These are phyloP conservation scores for Claviceps arundinis DNA, from an alignment of 2,329 filamentous ascomycete genomes.

Conservation along the genomic window DNA sequence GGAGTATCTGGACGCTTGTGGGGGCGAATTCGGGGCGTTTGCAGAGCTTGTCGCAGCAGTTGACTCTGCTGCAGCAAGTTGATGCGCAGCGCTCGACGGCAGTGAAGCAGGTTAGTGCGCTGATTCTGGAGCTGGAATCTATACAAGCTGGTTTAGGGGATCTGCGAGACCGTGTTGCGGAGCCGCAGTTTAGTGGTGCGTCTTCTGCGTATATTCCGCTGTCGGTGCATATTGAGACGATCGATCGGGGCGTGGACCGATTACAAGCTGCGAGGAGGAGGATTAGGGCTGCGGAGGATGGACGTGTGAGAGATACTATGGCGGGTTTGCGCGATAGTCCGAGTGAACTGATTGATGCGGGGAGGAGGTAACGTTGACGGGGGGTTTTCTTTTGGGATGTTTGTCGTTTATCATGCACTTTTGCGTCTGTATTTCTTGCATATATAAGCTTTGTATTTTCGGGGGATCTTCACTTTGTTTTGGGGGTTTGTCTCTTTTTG, in stretches of 20 bases:
- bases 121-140: conserved; percentile 59
- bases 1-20: conserved; percentile 59
- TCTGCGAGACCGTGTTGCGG: conserved; percentile 55
- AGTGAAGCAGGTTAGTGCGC: conserved; percentile 52
- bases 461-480: too few species aligned
- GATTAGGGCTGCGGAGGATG: conserved; percentile 44
- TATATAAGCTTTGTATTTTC: too few species aligned
- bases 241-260: conserved; percentile 58
- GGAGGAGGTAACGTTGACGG: not conserved
- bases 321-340: conserved; percentile 28
- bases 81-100: conserved; percentile 51
- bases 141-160: conserved; percentile 61
- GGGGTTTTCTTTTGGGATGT: not conserved
- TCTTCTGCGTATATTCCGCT: conserved; percentile 39
- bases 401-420: too few species aligned
- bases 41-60: conserved; percentile 47
- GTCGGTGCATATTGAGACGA: conserved; percentile 61
- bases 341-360: conserved; percentile 27
- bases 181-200: conserved; percentile 45
- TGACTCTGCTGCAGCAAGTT: conserved; percentile 53
- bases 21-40: conserved; percentile 53
- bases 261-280: conserved; percentile 51
- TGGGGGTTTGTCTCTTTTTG: too few species aligned
- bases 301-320: conserved; percentile 39
- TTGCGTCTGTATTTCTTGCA: too few species aligned